Evolutionary conservation across 2,329 filamentous ascomycete species (phyloP).

Genomic region (Stagonosporopsis vannaccii): DNA sequence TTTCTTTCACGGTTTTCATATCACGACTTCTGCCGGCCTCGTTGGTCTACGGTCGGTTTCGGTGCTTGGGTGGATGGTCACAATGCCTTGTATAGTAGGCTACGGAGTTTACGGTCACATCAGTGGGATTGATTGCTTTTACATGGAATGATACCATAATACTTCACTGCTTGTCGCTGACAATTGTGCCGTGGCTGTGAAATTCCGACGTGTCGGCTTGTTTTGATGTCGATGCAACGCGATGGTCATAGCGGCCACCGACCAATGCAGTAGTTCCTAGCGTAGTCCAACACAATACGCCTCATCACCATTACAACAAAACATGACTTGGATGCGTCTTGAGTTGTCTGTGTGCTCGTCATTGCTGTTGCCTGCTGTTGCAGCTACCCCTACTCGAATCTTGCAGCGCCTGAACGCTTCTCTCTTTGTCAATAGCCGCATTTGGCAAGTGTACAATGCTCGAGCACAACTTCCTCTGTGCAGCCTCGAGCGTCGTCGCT

Average conservation of each 20-base stretch:
- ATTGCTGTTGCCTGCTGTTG: not conserved
- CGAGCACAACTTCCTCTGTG: slow-evolving; percentile 8
- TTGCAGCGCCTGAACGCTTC: not conserved
- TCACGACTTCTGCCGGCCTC: slow-evolving; percentile 44
- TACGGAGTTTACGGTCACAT: slow-evolving; percentile 46
- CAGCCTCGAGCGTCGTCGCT: not conserved
- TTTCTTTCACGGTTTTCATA: slow-evolving; percentile 44
- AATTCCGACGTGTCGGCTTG: slow-evolving; percentile 1
- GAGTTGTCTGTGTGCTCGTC: not conserved
- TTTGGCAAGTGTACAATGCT: slow-evolving; percentile 16
- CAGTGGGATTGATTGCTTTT: slow-evolving; percentile 37
- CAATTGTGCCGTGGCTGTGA: not conserved
- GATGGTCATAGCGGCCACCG: slow-evolving; percentile 14
- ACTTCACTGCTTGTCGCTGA: slow-evolving; percentile 22
- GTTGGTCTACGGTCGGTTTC: slow-evolving; percentile 66
- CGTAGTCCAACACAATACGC: not conserved
- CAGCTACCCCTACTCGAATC: not conserved
- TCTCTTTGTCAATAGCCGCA: slow-evolving; percentile 11
- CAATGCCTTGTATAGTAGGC: slow-evolving; percentile 44
- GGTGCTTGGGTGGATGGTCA: slow-evolving; percentile 53
- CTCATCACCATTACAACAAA: not conserved
- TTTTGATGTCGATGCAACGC: slow-evolving; percentile 14
- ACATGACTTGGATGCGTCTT: not conserved
- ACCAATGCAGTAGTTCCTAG: not conserved
- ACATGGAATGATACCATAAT: slow-evolving; percentile 49